Conservation (phyloP, 1,284 basidiomycete species). For the Cerrena zonata region DNA sequence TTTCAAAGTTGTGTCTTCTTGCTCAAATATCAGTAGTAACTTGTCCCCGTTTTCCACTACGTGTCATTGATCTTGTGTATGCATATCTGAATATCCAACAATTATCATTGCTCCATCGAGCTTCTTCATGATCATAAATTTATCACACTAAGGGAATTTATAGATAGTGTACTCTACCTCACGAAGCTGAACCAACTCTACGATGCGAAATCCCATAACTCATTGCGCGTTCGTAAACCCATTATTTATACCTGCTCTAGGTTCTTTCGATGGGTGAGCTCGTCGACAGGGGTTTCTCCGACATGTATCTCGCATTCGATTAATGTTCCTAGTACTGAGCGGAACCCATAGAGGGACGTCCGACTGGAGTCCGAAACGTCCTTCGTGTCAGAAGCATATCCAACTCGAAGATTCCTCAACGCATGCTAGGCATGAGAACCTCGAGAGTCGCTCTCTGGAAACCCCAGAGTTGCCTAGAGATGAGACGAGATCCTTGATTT, state of each 20-base stretch:
- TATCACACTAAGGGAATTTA: too few relatives aligned
- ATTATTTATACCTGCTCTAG: constrained; percentile 10
- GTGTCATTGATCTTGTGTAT: too few relatives aligned
- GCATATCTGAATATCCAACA: too few relatives aligned
- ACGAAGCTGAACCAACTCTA: not conserved
- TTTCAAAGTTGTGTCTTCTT: too few relatives aligned
- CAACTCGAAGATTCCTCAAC: constrained; percentile 14
- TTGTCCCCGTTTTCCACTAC: too few relatives aligned
- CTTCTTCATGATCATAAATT: too few relatives aligned
- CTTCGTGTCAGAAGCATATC: constrained; percentile 10
- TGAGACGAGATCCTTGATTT: constrained; percentile 35
- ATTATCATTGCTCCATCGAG: too few relatives aligned
- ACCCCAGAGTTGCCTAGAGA: constrained; percentile 23
- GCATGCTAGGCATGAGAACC: constrained; percentile 5
- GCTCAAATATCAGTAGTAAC: too few relatives aligned
- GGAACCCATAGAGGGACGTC: constrained; percentile 15
- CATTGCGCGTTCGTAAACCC: constrained; percentile 16
- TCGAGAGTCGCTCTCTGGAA: not conserved
- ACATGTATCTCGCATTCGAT: constrained; percentile 11
- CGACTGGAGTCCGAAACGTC: constrained; percentile 12
- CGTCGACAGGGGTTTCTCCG: constrained; percentile 4
- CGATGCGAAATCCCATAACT: constrained; percentile 8
- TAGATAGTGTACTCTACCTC: not conserved
- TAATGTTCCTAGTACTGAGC: constrained; percentile 10
- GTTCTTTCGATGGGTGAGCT: not conserved